Evolutionary conservation across 805 yeast species (phyloP).

Genomic region (Priceomyces melissophilus): DNA sequence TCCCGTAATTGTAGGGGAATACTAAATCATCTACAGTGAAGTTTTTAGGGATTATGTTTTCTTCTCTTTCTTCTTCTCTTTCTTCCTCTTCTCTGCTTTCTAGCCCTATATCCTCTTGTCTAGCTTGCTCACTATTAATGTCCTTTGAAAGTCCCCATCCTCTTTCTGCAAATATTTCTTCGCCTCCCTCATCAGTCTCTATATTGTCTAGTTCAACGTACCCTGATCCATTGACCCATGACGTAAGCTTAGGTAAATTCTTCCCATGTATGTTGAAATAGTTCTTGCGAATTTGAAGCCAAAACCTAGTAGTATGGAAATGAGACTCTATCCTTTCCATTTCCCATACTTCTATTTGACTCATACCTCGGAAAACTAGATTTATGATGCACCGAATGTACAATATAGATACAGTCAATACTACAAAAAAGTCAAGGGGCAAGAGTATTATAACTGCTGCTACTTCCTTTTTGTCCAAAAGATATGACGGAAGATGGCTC

Average conservation of each 20-base stretch:
- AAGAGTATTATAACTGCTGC: constrained; percentile 51
- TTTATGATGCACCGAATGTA: constrained; percentile 59
- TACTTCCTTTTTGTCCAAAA: constrained; percentile 51
- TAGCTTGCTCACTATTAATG: constrained; percentile 1
- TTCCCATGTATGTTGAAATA: constrained; percentile 38
- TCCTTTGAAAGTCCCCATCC: too few species aligned
- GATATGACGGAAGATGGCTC: constrained; percentile 53
- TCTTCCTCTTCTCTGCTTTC: neutral
- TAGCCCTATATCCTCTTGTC: constrained; percentile 2
- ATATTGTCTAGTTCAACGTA: constrained; percentile 5
- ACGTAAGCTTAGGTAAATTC: constrained; percentile 42
- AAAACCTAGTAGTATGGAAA: constrained; percentile 53
- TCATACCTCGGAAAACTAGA: constrained; percentile 59
- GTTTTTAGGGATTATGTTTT: constrained; percentile 25
- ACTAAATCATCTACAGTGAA: constrained; percentile 61
- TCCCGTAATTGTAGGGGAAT: constrained; percentile 81
- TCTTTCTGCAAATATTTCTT: neutral
- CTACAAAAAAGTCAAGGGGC: constrained; percentile 57
- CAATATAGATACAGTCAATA: constrained; percentile 56
- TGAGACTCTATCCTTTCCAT: constrained; percentile 73
- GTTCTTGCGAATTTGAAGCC: constrained; percentile 45
- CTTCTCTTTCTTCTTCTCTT: constrained; percentile 1
- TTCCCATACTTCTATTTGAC: constrained; percentile 94
- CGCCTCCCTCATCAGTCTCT: constrained; percentile 6
- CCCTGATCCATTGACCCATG: constrained; percentile 38